Conservation (phyloP, 1,284 basidiomycete species). For the Bondarzewia mesenterica region DNA sequence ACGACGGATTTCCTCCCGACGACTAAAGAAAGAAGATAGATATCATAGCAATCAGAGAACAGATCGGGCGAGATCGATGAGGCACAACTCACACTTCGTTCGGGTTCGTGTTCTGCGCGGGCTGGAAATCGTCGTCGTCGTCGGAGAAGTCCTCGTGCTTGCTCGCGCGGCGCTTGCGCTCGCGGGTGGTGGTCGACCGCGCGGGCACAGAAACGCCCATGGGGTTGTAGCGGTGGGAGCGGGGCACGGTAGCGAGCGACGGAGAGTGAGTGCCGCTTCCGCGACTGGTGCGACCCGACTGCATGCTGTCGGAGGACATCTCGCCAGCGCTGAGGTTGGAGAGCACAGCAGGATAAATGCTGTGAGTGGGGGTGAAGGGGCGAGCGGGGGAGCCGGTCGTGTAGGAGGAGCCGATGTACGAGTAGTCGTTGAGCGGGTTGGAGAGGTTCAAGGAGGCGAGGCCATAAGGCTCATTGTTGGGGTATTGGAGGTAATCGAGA, state of each 20-base stretch:
- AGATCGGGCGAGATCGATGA: background rate
- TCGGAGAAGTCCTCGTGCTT: conserved; percentile 58
- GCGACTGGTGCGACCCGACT: conserved; percentile 57
- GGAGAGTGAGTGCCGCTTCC: conserved; percentile 59
- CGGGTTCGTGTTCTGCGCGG: conserved; percentile 28
- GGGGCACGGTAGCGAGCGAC: conserved; percentile 50
- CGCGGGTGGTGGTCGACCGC: conserved; percentile 19
- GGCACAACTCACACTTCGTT: conserved; percentile 38
- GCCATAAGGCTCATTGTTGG: conserved; percentile 35
- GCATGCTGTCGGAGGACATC: conserved; percentile 57
- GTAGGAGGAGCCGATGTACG: conserved; percentile 46
- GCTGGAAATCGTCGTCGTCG: conserved; percentile 59
- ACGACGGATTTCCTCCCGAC: conserved; percentile 76
- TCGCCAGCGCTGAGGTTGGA: conserved; percentile 63
- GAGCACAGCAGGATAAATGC: conserved; percentile 63
- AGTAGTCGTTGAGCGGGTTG: conserved; percentile 53
- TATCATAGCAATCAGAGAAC: background rate
- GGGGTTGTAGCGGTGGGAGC: conserved; percentile 69
- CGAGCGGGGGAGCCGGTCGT: conserved; percentile 50
- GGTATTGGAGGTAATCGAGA: conserved; percentile 41
- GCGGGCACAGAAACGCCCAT: conserved; percentile 40
- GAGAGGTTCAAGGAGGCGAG: conserved; percentile 46
- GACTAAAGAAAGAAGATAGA: conserved; percentile 25
- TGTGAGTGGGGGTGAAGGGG: conserved; percentile 59
- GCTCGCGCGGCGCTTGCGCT: conserved; percentile 41